Percentiles rank a stretch among this genome's conserved stretches.
phyloP scores from a whole-genome alignment of 768 basidiomycete species.

The Pholiota molesta region DNA sequence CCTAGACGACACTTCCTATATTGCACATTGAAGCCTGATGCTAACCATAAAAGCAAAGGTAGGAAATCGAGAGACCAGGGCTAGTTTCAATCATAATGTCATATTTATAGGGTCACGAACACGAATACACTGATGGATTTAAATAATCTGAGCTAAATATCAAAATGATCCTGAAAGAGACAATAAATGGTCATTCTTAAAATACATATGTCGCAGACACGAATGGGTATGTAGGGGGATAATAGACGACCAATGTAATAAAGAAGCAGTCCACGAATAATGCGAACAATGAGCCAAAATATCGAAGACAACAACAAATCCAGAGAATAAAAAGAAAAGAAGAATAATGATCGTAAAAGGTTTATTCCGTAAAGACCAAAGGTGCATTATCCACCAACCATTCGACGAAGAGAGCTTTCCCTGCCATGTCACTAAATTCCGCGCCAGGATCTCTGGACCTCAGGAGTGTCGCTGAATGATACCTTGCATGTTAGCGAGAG shows the following conservation, averaged over 20 bases:
- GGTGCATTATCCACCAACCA: conserved; percentile 93
- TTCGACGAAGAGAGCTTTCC: conserved; percentile 90
- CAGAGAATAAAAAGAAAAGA: conserved; percentile 13
- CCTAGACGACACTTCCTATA: conserved; percentile 86
- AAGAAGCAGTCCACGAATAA: conserved; percentile 7
- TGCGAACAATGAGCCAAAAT: conserved; percentile 8
- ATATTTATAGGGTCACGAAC: background rate
- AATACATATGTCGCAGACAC: conserved; percentile 12
- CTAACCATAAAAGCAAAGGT: conserved; percentile 41
- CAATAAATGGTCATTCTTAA: conserved; percentile 12
- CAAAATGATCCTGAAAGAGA: conserved; percentile 1
- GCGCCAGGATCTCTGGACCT: conserved; percentile 82
- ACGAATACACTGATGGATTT: conserved; percentile 2
- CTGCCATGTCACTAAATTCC: conserved; percentile 98
- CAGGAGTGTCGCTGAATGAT: conserved; percentile 83
- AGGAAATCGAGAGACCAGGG: conserved; percentile 29
- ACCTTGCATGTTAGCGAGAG: conserved; percentile 11
- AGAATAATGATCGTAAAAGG: background rate
- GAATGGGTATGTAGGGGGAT: conserved; percentile 11
- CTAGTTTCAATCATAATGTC: background rate
- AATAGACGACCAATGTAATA: conserved; percentile 8
- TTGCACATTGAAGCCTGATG: conserved; percentile 72
- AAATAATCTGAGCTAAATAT: conserved; percentile 3
- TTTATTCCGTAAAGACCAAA: conserved; percentile 42
- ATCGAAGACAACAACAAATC: conserved; percentile 9